A percentile compares a stretch with the other conserved stretches of the same genome.
Conservation (phyloP, 768 basidiomycete species). For the Flagelloscypha sp. region DNA sequence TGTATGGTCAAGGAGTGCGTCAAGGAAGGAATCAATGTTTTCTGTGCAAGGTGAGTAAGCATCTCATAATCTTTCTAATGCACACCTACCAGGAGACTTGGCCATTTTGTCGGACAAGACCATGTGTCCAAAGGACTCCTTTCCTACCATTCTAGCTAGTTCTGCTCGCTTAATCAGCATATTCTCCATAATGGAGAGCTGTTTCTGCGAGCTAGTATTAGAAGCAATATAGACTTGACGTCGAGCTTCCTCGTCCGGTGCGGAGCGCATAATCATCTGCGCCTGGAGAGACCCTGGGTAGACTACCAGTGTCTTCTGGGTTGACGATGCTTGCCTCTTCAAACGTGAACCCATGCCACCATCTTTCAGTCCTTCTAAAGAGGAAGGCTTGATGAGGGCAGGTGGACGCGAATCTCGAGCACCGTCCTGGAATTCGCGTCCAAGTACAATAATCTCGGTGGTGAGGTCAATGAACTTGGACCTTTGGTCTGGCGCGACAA, state of each 20-base stretch:
- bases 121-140: constrained; percentile 81
- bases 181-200: constrained; percentile 69
- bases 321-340: constrained; percentile 68
- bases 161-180: constrained; percentile 73
- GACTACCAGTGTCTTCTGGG: constrained; percentile 66
- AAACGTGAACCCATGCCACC: constrained; percentile 68
- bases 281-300: constrained; percentile 87
- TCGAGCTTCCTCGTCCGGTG: constrained; percentile 77
- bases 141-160: constrained; percentile 78
- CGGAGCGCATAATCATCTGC: constrained; percentile 87
- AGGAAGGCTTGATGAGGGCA: constrained; percentile 56
- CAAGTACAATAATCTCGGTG: constrained; percentile 80
- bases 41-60: constrained; percentile 31
- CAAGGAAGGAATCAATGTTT: constrained; percentile 82
- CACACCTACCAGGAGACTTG: constrained; percentile 68
- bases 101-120: constrained; percentile 95
- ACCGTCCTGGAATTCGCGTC: constrained; percentile 76
- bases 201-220: constrained; percentile 65
- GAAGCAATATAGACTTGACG: constrained; percentile 75
- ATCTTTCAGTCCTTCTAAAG: constrained; percentile 68
- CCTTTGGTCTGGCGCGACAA: constrained; percentile 74
- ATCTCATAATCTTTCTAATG: constrained; percentile 1
- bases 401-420: constrained; percentile 56
- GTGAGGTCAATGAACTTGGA: constrained; percentile 82
- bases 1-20: constrained; percentile 74